Conservation (phyloP, 345 rosid genomes). For the Salix viminalis region DNA sequence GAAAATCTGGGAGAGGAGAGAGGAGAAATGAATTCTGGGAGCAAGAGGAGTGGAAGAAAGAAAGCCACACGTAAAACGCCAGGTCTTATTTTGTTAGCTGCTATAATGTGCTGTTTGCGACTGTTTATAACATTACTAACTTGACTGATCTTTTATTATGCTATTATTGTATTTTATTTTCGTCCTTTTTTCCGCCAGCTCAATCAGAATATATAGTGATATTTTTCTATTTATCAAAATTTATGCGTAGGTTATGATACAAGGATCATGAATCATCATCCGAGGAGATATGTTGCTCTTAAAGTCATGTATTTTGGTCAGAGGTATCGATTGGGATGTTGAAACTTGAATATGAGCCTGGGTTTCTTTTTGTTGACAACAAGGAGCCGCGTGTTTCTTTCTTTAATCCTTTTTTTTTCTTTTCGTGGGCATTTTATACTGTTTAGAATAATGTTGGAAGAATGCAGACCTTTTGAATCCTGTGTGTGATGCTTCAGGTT, state of each 20-base stretch:
- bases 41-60: conserved; percentile 18
- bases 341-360: not conserved
- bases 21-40: conserved; percentile 20
- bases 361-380: not conserved
- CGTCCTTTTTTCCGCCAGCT: not conserved
- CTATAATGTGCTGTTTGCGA: too few species aligned
- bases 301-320: conserved; percentile 90
- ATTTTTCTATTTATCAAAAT: not conserved
- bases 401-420: not conserved
- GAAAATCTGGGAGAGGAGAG: conserved; percentile 21
- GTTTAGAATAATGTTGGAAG: not conserved
- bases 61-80: conserved; percentile 28
- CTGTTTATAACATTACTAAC: too few species aligned
- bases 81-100: conserved; percentile 16
- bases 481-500: conserved; percentile 46
- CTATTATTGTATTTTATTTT: too few species aligned
- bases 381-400: not conserved
- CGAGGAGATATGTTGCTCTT: conserved; percentile 67
- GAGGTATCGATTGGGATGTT: conserved; percentile 41
- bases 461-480: not conserved
- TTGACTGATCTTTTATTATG: too few species aligned
- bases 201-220: not conserved
- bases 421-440: not conserved
- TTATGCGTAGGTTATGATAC: conserved; percentile 16
- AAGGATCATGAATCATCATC: conserved; percentile 29